These are phyloP conservation scores for Haplosporangium sp. DNA, from an alignment of 371 early-diverging fungal species.

Conservation along the genomic window DNA sequence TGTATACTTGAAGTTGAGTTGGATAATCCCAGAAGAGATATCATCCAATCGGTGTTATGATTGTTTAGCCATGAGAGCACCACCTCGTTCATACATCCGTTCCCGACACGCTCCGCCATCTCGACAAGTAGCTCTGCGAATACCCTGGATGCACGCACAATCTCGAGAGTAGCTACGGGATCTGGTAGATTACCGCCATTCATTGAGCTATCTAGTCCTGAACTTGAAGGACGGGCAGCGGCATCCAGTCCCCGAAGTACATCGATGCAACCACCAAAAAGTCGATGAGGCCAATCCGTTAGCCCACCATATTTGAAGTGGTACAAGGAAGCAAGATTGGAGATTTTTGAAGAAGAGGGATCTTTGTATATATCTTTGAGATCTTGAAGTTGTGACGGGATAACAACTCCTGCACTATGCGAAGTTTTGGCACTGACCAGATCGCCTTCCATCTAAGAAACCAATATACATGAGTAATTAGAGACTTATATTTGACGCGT, in stretches of 20 bases:
- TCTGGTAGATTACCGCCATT: neutral
- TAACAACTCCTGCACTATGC: constrained; percentile 2
- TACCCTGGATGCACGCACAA: constrained; percentile 20
- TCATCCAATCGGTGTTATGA: constrained; percentile 45
- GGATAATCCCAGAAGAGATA: constrained; percentile 12
- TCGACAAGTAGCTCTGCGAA: constrained; percentile 44
- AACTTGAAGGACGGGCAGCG: neutral
- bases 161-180: constrained; percentile 16
- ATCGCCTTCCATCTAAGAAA: constrained; percentile 33
- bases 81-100: constrained; percentile 39
- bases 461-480: no score
- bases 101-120: constrained; percentile 40
- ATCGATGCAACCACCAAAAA: constrained; percentile 61
- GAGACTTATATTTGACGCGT: no score
- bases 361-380: constrained; percentile 57
- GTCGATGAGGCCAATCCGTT: constrained; percentile 57
- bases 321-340: constrained; percentile 56
- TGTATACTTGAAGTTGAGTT: neutral
- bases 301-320: constrained; percentile 59
- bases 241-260: constrained; percentile 50
- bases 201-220: neutral
- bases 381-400: constrained; percentile 56
- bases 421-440: constrained; percentile 18
- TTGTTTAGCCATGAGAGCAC: constrained; percentile 30
- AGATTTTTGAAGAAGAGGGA: constrained; percentile 39